Percentiles rank a stretch among this genome's conserved stretches.
These are phyloP conservation scores for Erythrophleum ivorense DNA, from an alignment of 331 rosid genomes.

Conservation along the genomic window DNA sequence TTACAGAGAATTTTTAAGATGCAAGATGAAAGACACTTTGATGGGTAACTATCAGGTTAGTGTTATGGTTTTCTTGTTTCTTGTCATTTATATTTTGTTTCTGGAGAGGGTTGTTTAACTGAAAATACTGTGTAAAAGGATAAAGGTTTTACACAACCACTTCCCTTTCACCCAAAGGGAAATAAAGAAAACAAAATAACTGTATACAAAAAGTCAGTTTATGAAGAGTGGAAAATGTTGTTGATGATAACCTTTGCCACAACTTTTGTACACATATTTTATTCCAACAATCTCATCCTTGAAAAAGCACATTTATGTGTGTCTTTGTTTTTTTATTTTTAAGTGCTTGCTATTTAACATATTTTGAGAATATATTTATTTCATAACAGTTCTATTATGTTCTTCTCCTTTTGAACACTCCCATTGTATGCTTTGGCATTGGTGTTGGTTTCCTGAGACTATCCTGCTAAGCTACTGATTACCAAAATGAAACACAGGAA, in stretches of 20 bases:
- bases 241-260: not conserved
- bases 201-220: not conserved
- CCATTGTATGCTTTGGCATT: not conserved
- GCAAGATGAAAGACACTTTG: not conserved
- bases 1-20: not conserved
- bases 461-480: not conserved
- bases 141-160: not conserved
- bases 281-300: not conserved
- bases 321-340: not conserved
- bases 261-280: not conserved
- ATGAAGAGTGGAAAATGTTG: not conserved
- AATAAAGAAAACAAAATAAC: not conserved
- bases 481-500: not conserved
- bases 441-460: not conserved
- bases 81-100: not conserved
- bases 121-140: not conserved
- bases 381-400: not conserved
- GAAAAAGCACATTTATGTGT: not conserved
- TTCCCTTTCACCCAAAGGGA: not conserved
- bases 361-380: not conserved
- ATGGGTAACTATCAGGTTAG: constrained; percentile 6
- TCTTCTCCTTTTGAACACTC: not conserved
- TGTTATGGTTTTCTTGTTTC: not conserved
- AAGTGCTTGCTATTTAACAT: not conserved
- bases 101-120: not conserved